phyloP scores from a whole-genome alignment of 768 basidiomycete genomes.

The Suillus lakei region DNA sequence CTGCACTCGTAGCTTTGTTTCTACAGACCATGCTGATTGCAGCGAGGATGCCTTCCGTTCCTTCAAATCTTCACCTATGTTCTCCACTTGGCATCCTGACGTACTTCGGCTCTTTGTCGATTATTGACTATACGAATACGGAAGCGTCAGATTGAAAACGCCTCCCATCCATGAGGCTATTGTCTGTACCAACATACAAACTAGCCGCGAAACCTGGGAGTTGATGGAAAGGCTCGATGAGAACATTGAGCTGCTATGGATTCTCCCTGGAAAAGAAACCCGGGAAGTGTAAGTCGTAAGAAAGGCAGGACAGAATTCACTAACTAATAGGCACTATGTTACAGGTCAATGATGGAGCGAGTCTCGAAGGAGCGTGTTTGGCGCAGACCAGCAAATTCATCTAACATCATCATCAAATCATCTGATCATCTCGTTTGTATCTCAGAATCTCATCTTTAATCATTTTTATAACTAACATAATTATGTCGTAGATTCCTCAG shows the following conservation, averaged over 20 bases:
- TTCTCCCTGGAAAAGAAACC: conserved; percentile 25
- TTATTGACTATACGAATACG: conserved; percentile 48
- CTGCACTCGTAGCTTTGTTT: no score
- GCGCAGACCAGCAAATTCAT: conserved; percentile 31
- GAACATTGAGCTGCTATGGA: conserved; percentile 31
- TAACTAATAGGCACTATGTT: not conserved
- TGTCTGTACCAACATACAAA: conserved; percentile 53
- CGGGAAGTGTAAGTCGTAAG: conserved; percentile 6
- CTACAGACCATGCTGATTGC: not conserved
- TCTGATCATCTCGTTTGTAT: conserved; percentile 32
- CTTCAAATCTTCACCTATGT: conserved; percentile 65
- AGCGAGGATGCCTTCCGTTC: conserved; percentile 63
- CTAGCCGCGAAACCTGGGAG: conserved; percentile 32
- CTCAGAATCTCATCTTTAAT: not conserved
- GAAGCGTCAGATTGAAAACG: conserved; percentile 63
- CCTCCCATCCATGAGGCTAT: conserved; percentile 66
- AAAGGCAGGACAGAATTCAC: not conserved
- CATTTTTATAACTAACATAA: not conserved
- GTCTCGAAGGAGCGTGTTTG: conserved; percentile 25
- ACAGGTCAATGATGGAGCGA: conserved; percentile 19
- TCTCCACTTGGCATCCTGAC: conserved; percentile 68
- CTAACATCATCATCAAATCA: conserved; percentile 31
- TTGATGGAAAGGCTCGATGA: conserved; percentile 29
- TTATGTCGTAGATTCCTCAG: conserved; percentile 26
- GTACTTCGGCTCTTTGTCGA: conserved; percentile 67